Percentiles rank a stretch among this genome's conserved stretches.
phyloP scores from a whole-genome alignment of 2,329 filamentous ascomycete species.

The Coniochaeta sp. region DNA sequence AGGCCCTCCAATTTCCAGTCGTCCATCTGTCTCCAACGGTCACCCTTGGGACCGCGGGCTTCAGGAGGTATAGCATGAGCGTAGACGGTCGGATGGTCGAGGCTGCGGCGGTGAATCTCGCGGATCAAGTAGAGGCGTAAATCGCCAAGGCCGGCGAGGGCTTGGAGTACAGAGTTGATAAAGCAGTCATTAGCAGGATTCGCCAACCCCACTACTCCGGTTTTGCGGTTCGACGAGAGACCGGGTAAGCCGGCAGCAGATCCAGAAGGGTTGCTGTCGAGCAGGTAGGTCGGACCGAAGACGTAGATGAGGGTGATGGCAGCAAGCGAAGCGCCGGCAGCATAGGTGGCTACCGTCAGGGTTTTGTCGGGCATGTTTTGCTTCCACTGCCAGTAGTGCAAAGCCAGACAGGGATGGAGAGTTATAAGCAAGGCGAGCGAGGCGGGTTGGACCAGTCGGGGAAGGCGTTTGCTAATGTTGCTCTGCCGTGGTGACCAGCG shows the following conservation, averaged over 20 bases:
- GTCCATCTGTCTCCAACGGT: slow-evolving; percentile 26
- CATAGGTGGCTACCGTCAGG: slow-evolving; percentile 81
- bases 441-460: not conserved
- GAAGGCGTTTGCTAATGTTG: not conserved
- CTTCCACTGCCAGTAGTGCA: slow-evolving; percentile 36
- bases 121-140: slow-evolving; percentile 86
- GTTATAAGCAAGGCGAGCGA: not conserved
- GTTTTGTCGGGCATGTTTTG: slow-evolving; percentile 80
- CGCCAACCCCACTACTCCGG: slow-evolving; percentile 77
- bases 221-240: slow-evolving; percentile 50
- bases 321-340: slow-evolving; percentile 88
- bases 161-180: slow-evolving; percentile 94
- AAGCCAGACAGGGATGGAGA: not conserved
- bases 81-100: slow-evolving; percentile 76
- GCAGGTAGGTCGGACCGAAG: slow-evolving; percentile 93
- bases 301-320: slow-evolving; percentile 95
- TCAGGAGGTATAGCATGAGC: slow-evolving; percentile 46
- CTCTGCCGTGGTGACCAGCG: not conserved
- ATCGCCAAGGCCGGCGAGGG: slow-evolving; percentile 82
- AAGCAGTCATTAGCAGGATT: slow-evolving; percentile 96
- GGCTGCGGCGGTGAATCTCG: slow-evolving; percentile 75
- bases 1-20: slow-evolving; percentile 59
- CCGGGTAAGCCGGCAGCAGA: slow-evolving; percentile 20
- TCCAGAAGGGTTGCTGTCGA: slow-evolving; percentile 56
- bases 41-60: slow-evolving; percentile 4